These are phyloP conservation scores for Sordariomycetes sp. DNA, from an alignment of 2,329 filamentous ascomycete species.

Conservation along the genomic window DNA sequence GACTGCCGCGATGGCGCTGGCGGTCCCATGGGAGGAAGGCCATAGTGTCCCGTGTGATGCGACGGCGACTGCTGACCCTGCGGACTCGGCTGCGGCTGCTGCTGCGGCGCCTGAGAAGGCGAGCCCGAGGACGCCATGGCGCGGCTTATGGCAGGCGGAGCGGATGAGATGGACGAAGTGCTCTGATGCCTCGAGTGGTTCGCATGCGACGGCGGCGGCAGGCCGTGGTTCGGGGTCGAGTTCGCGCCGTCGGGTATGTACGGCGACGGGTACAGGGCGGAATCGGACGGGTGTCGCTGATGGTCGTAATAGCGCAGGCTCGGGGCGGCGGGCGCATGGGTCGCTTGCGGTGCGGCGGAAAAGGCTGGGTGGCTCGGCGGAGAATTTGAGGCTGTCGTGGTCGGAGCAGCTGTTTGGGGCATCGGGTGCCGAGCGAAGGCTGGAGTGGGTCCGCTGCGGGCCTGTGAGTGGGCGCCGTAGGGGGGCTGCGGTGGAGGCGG, in stretches of 20 bases:
- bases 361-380: slow-evolving; percentile 1
- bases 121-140: slow-evolving; percentile 35
- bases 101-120: slow-evolving; percentile 26
- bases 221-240: slow-evolving; percentile 2
- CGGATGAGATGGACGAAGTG: slow-evolving; percentile 30
- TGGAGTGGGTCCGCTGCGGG: slow-evolving; percentile 3
- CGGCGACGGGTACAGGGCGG: slow-evolving; percentile 5
- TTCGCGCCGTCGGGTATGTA: slow-evolving; percentile 6
- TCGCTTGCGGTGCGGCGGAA: background rate
- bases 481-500: slow-evolving; percentile 1
- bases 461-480: background rate
- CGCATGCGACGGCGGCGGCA: slow-evolving; percentile 16
- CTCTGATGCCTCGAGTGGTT: slow-evolving; percentile 31
- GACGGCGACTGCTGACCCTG: slow-evolving; percentile 16
- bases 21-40: slow-evolving; percentile 34
- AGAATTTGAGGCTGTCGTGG: slow-evolving; percentile 4
- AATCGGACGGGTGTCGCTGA: slow-evolving; percentile 5
- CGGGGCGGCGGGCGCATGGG: background rate
- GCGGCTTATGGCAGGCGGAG: slow-evolving; percentile 22
- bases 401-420: background rate
- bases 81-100: slow-evolving; percentile 14
- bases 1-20: slow-evolving; percentile 30
- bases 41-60: slow-evolving; percentile 23
- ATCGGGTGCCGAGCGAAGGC: slow-evolving; percentile 2
- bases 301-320: slow-evolving; percentile 2